Conservation (phyloP, 2,329 filamentous ascomycete species). For the Ceratocystiopsis minuta region DNA sequence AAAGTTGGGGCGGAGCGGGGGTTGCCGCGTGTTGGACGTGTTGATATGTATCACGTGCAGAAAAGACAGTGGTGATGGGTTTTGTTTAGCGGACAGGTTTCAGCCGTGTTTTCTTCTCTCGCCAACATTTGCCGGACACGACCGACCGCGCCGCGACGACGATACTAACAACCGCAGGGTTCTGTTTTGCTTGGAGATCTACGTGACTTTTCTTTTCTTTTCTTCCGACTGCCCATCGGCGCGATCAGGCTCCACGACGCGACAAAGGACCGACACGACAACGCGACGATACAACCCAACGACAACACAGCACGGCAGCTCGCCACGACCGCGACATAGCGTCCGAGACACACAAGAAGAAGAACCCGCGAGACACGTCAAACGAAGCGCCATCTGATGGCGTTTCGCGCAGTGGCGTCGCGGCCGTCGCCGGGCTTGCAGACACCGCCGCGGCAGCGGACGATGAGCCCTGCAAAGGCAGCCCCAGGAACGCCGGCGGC, state of each 20-base stretch:
- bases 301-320: no score
- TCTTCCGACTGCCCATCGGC: no score
- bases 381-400: neutral
- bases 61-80: no score
- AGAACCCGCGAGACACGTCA: no score
- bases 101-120: no score
- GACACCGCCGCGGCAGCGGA: constrained; percentile 3
- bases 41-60: no score
- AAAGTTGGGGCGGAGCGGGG: no score
- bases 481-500: neutral
- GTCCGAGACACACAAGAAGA: neutral
- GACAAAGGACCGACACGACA: neutral
- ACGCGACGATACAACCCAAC: neutral
- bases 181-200: neutral
- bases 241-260: neutral
- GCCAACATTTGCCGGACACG: no score
- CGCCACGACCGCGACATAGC: neutral
- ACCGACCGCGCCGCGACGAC: no score
- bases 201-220: neutral
- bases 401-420: neutral
- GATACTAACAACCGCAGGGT: no score
- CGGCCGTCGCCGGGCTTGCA: constrained; percentile 1
- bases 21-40: no score
- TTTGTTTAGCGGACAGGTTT: no score
- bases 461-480: neutral